These are phyloP conservation scores for Pichia kudriavzevii DNA, from an alignment of 1,139 yeast genomes.

Conservation along the genomic window DNA sequence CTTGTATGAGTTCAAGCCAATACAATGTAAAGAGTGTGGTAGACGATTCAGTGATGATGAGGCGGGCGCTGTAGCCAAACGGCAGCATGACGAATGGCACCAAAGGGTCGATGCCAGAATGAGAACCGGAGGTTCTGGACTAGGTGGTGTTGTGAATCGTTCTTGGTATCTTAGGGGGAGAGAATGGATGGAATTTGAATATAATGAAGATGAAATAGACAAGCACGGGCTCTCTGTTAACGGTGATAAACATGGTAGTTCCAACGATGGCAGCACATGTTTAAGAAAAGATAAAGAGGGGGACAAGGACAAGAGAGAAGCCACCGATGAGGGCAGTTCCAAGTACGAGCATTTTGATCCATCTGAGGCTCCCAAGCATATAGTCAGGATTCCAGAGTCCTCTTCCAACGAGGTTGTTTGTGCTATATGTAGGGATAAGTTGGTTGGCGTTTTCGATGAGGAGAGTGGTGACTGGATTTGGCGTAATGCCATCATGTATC, in stretches of 20 bases:
- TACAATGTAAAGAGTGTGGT: conserved; percentile 87
- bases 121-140: conserved; percentile 38
- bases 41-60: conserved; percentile 65
- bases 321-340: too few species aligned
- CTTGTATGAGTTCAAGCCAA: conserved; percentile 56
- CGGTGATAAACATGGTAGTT: conserved; percentile 11
- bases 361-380: conserved; percentile 28
- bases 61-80: conserved; percentile 46
- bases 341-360: conserved; percentile 22
- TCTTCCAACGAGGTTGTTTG: conserved; percentile 69
- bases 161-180: conserved; percentile 74
- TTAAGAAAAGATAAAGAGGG: not conserved
- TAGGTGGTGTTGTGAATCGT: conserved; percentile 51
- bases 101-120: conserved; percentile 81
- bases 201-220: conserved; percentile 40
- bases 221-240: too few species aligned
- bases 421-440: conserved; percentile 78
- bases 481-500: conserved; percentile 67
- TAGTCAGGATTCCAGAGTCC: conserved; percentile 65
- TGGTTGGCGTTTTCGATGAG: conserved; percentile 77
- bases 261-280: not conserved
- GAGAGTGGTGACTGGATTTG: conserved; percentile 95
- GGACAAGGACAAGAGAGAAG: conserved; percentile 12
- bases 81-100: conserved; percentile 91
- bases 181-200: conserved; percentile 69